phyloP scores from a whole-genome alignment of 352 stramenopile species.

The Blastocystis sp. region DNA sequence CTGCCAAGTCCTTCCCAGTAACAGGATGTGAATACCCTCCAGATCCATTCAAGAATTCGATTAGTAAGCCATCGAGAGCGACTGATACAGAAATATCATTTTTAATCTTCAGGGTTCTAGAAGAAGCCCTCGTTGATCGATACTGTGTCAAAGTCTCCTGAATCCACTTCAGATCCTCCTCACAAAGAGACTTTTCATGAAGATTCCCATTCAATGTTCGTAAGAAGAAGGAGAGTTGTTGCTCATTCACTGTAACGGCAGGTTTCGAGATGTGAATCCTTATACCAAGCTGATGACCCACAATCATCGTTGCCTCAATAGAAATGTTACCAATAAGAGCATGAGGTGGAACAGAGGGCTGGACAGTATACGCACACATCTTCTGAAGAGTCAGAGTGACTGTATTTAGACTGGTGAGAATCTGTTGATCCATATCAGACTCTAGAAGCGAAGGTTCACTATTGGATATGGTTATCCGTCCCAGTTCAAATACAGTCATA shows the following conservation, averaged over 20 bases:
- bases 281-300: background rate
- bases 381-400: background rate
- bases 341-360: background rate
- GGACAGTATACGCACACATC: background rate
- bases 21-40: background rate
- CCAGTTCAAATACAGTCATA: background rate
- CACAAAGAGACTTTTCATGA: background rate
- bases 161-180: background rate
- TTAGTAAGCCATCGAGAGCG: background rate
- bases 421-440: background rate
- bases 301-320: background rate
- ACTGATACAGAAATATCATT: background rate
- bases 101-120: background rate
- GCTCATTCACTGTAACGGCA: background rate
- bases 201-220: conserved; percentile 23
- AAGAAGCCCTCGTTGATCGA: background rate
- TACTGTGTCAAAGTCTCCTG: background rate
- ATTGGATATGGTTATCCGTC: background rate
- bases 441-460: background rate
- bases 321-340: background rate
- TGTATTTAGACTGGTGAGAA: background rate
- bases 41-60: background rate
- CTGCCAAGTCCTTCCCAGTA: background rate
- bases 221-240: conserved; percentile 1
- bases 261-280: conserved; percentile 27